Percentiles rank a stretch among this genome's conserved stretches.
Evolutionary conservation across 768 basidiomycete genomes (phyloP).

Genomic region (Cystofilobasidium bisporidii): DNA sequence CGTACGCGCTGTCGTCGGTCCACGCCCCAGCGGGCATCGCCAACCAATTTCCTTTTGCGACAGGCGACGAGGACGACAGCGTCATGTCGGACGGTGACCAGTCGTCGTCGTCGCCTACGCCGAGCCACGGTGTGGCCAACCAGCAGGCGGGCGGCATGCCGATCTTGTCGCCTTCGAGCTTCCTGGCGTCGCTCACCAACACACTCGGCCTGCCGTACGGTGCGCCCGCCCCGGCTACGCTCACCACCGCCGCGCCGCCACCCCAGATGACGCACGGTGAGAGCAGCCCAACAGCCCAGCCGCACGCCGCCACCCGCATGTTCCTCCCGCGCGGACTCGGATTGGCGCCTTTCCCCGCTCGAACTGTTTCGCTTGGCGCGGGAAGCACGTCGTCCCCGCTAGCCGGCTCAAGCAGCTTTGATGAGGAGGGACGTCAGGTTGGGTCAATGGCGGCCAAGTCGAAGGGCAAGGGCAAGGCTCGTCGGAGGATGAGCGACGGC

Average conservation of each 20-base stretch:
- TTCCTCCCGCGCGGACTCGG: conserved; percentile 1
- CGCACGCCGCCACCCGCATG: neutral
- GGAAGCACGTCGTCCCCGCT: conserved; percentile 6
- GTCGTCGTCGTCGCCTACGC: neutral
- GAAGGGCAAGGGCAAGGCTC: conserved; percentile 25
- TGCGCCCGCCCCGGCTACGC: neutral
- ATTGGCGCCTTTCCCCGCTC: neutral
- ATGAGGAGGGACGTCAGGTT: neutral
- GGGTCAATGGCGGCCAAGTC: conserved; percentile 1
- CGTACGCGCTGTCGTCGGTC: conserved; percentile 6
- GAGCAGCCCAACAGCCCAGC: neutral
- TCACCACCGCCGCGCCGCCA: neutral
- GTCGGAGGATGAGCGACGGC: conserved; percentile 2
- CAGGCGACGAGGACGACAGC: conserved; percentile 5
- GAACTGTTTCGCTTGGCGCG: neutral
- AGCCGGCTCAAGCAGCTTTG: neutral
- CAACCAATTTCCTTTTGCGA: conserved; percentile 7
- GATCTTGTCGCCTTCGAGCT: neutral
- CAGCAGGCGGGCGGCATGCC: neutral
- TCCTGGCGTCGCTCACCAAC: conserved; percentile 3
- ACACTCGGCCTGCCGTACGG: conserved; percentile 6
- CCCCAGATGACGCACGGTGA: neutral
- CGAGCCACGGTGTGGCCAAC: neutral
- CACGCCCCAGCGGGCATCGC: conserved; percentile 1
- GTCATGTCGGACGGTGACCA: neutral